These are phyloP conservation scores for Scheffersomyces lignosus DNA, from an alignment of 805 yeast species.

Conservation along the genomic window DNA sequence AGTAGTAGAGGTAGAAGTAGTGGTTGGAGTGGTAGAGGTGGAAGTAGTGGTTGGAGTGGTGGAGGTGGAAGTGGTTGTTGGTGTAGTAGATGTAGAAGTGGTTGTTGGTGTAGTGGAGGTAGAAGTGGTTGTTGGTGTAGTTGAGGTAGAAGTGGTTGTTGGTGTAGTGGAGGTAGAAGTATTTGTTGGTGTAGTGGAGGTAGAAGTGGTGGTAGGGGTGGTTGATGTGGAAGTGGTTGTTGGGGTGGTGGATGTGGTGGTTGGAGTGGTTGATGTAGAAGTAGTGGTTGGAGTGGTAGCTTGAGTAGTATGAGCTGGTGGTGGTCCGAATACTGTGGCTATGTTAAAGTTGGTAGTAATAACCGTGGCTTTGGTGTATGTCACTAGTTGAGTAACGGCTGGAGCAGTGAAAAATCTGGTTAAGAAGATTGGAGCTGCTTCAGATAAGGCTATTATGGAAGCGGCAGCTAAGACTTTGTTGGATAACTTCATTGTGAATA, in stretches of 20 bases:
- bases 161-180: slow-evolving; percentile 7
- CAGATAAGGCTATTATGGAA: slow-evolving; percentile 15
- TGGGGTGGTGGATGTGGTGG: slow-evolving; percentile 9
- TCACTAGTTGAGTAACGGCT: slow-evolving; percentile 24
- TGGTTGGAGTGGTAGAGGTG: slow-evolving; percentile 7
- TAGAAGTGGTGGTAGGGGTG: slow-evolving; percentile 9
- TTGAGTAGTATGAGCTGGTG: slow-evolving; percentile 14
- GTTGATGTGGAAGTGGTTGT: slow-evolving; percentile 3
- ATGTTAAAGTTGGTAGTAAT: slow-evolving; percentile 9
- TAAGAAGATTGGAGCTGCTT: slow-evolving; percentile 26
- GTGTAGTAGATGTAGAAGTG: slow-evolving; percentile 7
- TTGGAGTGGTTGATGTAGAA: slow-evolving; percentile 1
- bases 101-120: slow-evolving; percentile 8
- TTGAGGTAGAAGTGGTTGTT: slow-evolving; percentile 4
- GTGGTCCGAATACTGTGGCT: slow-evolving; percentile 18
- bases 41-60: slow-evolving; percentile 10
- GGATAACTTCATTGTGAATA: not conserved
- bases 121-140: slow-evolving; percentile 7
- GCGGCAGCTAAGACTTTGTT: slow-evolving; percentile 4
- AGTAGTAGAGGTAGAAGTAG: slow-evolving; percentile 7
- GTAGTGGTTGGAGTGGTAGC: slow-evolving; percentile 1
- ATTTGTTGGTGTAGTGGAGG: slow-evolving; percentile 6
- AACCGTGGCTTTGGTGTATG: slow-evolving; percentile 18
- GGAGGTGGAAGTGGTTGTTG: slow-evolving; percentile 6
- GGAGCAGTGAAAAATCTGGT: slow-evolving; percentile 30